Base-by-base conservation (phyloP, 202 grass and related monocot species). In the Sporobolus alterniflorus region DNA sequence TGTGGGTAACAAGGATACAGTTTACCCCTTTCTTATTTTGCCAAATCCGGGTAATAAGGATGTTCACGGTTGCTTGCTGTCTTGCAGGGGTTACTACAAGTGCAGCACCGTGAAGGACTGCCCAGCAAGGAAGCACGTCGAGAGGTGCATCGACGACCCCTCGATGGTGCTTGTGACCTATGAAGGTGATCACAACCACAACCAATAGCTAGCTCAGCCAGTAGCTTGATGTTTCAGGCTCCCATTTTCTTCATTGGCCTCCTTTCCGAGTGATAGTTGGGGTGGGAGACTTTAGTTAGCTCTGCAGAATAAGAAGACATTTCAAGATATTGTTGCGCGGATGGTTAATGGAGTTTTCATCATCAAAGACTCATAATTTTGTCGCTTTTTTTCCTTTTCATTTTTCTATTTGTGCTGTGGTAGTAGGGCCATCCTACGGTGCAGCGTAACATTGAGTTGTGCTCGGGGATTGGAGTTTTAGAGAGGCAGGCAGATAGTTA, bases 131-230 rank as follows among this genome's bases (percentile, higher is more conserved):
- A 97, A 97, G 86, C 94, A 97, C 52, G 91, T 97, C 2, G 94
- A 97, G 86, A 91, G 91, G 84, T 97, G 94, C 4, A 75, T 97
- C 7, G 94, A 97, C 1, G 94, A 97, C 51, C 91, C 94, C 30
- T 85, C 91, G 14, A 97, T 97, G 94, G 75, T 97, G 87, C 93
- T 97, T 25, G 94, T 97, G 54, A 97, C 94, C 56, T 97, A 97
- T 55, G 94, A 97, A 75, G 94, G 94, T 15, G 94, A 97, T 36
- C 94, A 97, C 91, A 93, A 82, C 77, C 94, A 97, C 80, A 89
- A 64, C 63, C 83, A 56, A 43, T 59, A 59, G 77, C 31, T 87
- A 65, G 34, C 77, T 54, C 79, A 96, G 52, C 82, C 83, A 61
- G 69, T 81, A 61, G 69, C 83, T 69, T 91, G 84, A 87, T 28